These are phyloP conservation scores for Karstenula rhodostoma DNA, from an alignment of 2,329 filamentous ascomycete species.

Conservation along the genomic window DNA sequence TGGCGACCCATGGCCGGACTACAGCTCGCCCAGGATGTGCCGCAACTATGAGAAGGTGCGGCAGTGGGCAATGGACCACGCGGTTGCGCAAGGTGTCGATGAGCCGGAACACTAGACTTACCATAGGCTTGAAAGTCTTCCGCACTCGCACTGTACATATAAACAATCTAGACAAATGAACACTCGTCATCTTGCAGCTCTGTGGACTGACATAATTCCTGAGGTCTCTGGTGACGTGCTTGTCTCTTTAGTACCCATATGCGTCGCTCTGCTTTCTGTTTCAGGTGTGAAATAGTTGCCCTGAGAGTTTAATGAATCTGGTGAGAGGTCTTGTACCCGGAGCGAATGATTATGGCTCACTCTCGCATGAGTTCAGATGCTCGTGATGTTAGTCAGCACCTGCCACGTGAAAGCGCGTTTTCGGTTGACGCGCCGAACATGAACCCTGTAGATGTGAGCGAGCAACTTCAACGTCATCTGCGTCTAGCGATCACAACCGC, in stretches of 20 bases:
- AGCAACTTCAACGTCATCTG: background rate
- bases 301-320: too few species aligned
- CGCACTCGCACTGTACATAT: background rate
- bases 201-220: too few species aligned
- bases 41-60: conserved; percentile 28
- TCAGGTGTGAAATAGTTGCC: too few species aligned
- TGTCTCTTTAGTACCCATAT: too few species aligned
- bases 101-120: conserved; percentile 24
- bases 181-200: background rate
- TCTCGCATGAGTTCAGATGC: too few species aligned
- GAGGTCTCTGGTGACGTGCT: background rate
- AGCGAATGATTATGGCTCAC: too few species aligned
- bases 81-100: conserved; percentile 27
- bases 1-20: conserved; percentile 30
- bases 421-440: conserved; percentile 8
- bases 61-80: conserved; percentile 28
- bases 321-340: too few species aligned
- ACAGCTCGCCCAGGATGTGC: conserved; percentile 26
- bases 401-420: conserved; percentile 2
- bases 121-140: background rate
- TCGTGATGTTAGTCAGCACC: background rate
- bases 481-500: background rate
- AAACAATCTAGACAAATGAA: background rate
- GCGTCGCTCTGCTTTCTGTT: too few species aligned
- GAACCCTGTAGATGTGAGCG: background rate